A percentile compares a stretch with the other conserved stretches of the same genome.
These are phyloP conservation scores for Penicillium sp. DNA, from an alignment of 2,329 filamentous ascomycete species.

Conservation along the genomic window DNA sequence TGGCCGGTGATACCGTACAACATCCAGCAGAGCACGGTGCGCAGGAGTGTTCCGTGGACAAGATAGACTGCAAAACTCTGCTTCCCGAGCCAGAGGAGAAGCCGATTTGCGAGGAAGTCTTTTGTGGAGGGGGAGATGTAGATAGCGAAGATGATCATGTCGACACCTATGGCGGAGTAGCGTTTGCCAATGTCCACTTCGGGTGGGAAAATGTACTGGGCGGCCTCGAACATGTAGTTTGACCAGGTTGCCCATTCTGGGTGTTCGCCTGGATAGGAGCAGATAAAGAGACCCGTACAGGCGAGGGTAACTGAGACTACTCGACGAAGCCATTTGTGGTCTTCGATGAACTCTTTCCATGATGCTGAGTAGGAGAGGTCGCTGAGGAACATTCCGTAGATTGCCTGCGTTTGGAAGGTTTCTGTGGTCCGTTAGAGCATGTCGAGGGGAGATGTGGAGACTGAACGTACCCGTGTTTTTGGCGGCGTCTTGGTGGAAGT, in stretches of 20 bases:
- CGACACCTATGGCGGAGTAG: slow-evolving; percentile 50
- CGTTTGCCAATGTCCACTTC: slow-evolving; percentile 46
- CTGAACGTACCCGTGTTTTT: slow-evolving; percentile 45
- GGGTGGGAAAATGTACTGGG: slow-evolving; percentile 48
- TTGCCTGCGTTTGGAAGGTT: slow-evolving; percentile 54
- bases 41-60: slow-evolving; percentile 53
- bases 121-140: slow-evolving; percentile 53
- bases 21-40: slow-evolving; percentile 53
- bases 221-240: slow-evolving; percentile 41
- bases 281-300: slow-evolving; percentile 46
- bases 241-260: slow-evolving; percentile 54
- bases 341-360: slow-evolving; percentile 48
- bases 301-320: not conserved
- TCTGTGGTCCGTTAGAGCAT: slow-evolving; percentile 33
- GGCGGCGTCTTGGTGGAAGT: slow-evolving; percentile 50
- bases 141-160: slow-evolving; percentile 51
- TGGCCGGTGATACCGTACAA: slow-evolving; percentile 52
- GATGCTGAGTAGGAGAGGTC: slow-evolving; percentile 50
- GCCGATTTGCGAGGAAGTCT: slow-evolving; percentile 49
- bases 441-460: not conserved
- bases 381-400: slow-evolving; percentile 53
- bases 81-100: slow-evolving; percentile 54
- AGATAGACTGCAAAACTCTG: slow-evolving; percentile 58
- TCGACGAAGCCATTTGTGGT: slow-evolving; percentile 25
- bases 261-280: slow-evolving; percentile 52